phyloP scores from a whole-genome alignment of 345 rosid species.

The Odontarrhena argentea region DNA sequence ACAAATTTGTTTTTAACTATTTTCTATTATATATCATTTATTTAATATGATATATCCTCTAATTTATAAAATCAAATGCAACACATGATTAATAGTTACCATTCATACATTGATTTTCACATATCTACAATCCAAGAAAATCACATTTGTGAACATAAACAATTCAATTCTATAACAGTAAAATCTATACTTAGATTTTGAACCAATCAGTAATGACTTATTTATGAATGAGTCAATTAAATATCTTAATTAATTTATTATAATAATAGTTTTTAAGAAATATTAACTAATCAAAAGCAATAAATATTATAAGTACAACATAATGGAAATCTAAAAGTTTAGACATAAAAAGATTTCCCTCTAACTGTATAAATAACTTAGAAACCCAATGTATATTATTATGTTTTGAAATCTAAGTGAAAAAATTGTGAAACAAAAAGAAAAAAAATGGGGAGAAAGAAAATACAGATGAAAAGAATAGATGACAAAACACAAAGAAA shows the following conservation, averaged over 20 bases:
- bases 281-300: neutral
- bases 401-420: neutral
- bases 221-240: neutral
- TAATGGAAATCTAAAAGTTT: conserved; percentile 23
- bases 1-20: too few relatives aligned
- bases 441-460: conserved; percentile 38
- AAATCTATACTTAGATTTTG: conserved; percentile 1
- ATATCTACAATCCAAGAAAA: neutral
- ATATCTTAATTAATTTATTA: too few relatives aligned
- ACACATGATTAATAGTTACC: too few relatives aligned
- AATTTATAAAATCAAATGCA: neutral
- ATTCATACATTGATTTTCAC: conserved; percentile 6
- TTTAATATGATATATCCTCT: too few relatives aligned
- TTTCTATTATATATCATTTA: too few relatives aligned
- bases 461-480: conserved; percentile 26
- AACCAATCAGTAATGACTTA: neutral
- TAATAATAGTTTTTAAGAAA: neutral
- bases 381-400: neutral
- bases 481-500: conserved; percentile 26
- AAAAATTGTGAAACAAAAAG: neutral
- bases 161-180: neutral
- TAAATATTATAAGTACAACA: neutral
- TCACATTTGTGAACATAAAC: neutral
- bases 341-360: neutral
- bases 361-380: neutral